Base-by-base conservation (phyloP, 345 rosid genomes). In the Durio zibethinus region DNA sequence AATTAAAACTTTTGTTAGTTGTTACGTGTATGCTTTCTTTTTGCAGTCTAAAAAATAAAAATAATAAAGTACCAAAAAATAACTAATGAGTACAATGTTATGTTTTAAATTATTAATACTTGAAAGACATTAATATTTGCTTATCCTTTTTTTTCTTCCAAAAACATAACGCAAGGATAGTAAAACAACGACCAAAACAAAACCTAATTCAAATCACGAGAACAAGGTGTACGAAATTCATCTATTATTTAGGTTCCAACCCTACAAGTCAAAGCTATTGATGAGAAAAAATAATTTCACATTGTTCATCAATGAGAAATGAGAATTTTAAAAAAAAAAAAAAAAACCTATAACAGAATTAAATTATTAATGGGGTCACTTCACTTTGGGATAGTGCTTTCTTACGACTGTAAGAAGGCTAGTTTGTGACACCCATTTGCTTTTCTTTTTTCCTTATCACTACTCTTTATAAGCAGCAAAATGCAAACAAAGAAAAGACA, bases 331-430 rank as follows among this genome's bases (percentile, higher is more conserved):
- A n/a, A n/a, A n/a, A n/a, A n/a, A 71, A 48, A 48, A 7, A 5
- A 11, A 7, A 18, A 29, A 29, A 1, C 3, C 52, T n/a, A 38
- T n/a, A 38, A 20, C 4, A 52, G 8, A 31, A 10, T 31, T 71
- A 50, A 18, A 71, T 52, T 20, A 72, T 0, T 52, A 52, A 72
- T 72, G 75, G 75, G 45, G 75, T 72, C 75, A 72, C 61, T 50
- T 33, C 75, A 11, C 75, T n/a, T 33, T 33, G 62, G 45, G 75
- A 52, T 31, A 72, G 75, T 72, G 75, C 20, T 52, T 33, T 72
- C 75, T 72, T 72, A 72, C 75, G 75, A 72, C 0, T 20, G 75
- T 72, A 72, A 72, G 75, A 72, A 72, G 75, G 31, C 62, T 52
- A 72, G 45, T 57, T 72, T 52, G 75, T 33, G 75, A 72, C 75